A percentile compares a stretch with the other conserved stretches of the same genome.
These are phyloP conservation scores for Lipomyces yamadae DNA, from an alignment of 805 yeast genomes.

Conservation along the genomic window DNA sequence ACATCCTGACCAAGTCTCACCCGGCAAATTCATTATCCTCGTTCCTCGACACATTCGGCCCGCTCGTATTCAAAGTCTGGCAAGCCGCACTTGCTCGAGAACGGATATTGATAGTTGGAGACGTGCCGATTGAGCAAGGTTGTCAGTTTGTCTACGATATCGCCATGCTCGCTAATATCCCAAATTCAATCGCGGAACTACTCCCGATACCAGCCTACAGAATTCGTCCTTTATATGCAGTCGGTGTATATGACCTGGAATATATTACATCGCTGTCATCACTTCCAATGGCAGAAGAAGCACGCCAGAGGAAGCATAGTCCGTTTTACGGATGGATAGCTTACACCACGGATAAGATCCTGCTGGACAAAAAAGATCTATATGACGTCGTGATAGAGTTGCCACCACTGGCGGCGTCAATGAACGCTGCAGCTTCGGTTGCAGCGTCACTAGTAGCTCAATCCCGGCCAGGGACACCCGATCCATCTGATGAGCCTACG, in stretches of 20 bases:
- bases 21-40: constrained; percentile 49
- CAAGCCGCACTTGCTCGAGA: constrained; percentile 64
- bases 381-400: constrained; percentile 29
- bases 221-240: constrained; percentile 31
- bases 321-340: constrained; percentile 36
- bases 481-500: constrained; percentile 14
- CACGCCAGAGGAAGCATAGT: constrained; percentile 23
- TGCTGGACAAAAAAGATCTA: constrained; percentile 25
- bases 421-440: constrained; percentile 26
- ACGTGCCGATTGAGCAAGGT: constrained; percentile 47
- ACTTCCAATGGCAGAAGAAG: constrained; percentile 32
- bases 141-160: constrained; percentile 63
- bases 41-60: constrained; percentile 61
- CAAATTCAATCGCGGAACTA: constrained; percentile 55
- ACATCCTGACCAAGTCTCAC: constrained; percentile 37
- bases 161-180: constrained; percentile 65
- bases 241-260: constrained; percentile 32
- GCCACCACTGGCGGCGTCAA: constrained; percentile 28
- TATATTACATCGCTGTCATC: constrained; percentile 24
- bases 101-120: constrained; percentile 53
- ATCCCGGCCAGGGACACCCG: constrained; percentile 30
- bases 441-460: constrained; percentile 8
- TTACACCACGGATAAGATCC: constrained; percentile 33
- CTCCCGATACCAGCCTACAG: constrained; percentile 42
- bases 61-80: constrained; percentile 67